A percentile compares a stretch with the other conserved stretches of the same genome.
phyloP scores from a whole-genome alignment of 1,284 basidiomycete species.

The Trichosporon ovoides region DNA sequence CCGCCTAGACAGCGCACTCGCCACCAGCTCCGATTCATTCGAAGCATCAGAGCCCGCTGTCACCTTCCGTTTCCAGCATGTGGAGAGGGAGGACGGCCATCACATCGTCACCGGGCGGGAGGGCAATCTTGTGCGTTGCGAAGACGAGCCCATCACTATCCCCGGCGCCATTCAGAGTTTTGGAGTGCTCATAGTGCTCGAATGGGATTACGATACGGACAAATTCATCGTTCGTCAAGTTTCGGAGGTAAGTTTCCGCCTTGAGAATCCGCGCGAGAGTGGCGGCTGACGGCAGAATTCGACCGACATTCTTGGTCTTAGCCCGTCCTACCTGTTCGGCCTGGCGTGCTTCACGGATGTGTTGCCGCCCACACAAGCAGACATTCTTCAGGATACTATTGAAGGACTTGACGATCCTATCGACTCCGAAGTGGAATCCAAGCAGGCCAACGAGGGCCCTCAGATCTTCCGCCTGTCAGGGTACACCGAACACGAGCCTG shows the following conservation, averaged over 20 bases:
- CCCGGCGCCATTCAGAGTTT: conserved; percentile 83
- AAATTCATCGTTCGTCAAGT: conserved; percentile 68
- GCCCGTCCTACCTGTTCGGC: conserved; percentile 70
- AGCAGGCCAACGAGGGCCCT: conserved; percentile 53
- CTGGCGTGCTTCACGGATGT: conserved; percentile 71
- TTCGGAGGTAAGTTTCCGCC: conserved; percentile 61
- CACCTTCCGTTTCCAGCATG: conserved; percentile 59
- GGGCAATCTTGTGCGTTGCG: conserved; percentile 63
- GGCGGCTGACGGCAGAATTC: conserved; percentile 54
- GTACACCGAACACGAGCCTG: background rate
- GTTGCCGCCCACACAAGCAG: conserved; percentile 64
- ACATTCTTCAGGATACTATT: conserved; percentile 70
- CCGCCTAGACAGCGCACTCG: background rate
- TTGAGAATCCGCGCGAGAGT: conserved; percentile 10
- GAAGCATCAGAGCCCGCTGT: background rate
- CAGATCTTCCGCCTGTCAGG: conserved; percentile 70
- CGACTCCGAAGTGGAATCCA: conserved; percentile 12
- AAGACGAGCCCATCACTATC: conserved; percentile 82
- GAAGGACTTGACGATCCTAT: conserved; percentile 59
- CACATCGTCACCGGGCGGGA: conserved; percentile 70
- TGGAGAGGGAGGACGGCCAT: conserved; percentile 63
- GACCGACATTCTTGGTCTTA: conserved; percentile 64
- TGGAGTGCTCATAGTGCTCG: conserved; percentile 71
- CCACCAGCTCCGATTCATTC: background rate
- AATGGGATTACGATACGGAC: conserved; percentile 60